These are phyloP conservation scores for Cercospora brassicicola DNA, from an alignment of 2,329 filamentous ascomycete species.

Conservation along the genomic window DNA sequence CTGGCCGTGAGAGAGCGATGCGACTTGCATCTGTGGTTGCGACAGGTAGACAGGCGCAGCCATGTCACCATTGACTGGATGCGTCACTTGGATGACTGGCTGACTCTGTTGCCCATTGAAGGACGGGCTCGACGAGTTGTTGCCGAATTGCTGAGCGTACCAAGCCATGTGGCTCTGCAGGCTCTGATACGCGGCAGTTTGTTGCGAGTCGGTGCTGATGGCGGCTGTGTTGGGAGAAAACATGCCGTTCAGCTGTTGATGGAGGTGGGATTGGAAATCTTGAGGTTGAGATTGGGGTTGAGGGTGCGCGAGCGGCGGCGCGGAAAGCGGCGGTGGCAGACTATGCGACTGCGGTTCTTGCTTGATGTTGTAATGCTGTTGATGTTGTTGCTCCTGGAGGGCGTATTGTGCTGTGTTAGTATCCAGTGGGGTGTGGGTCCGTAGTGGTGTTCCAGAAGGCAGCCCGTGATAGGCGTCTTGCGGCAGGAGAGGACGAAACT, in stretches of 20 bases:
- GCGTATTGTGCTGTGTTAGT: slow-evolving; percentile 48
- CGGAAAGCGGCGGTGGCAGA: slow-evolving; percentile 66
- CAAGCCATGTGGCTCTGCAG: slow-evolving; percentile 36
- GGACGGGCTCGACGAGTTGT: slow-evolving; percentile 23
- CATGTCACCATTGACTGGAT: slow-evolving; percentile 25
- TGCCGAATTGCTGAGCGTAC: slow-evolving; percentile 34
- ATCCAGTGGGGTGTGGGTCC: slow-evolving; percentile 45
- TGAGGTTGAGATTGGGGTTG: slow-evolving; percentile 33
- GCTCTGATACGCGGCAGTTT: slow-evolving; percentile 30
- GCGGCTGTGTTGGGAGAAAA: slow-evolving; percentile 27
- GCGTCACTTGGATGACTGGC: slow-evolving; percentile 29
- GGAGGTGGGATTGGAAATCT: slow-evolving; percentile 48
- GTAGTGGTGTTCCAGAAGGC: slow-evolving; percentile 31
- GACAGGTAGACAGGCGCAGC: slow-evolving; percentile 27
- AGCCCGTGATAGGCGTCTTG: slow-evolving; percentile 39
- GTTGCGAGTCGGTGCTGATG: slow-evolving; percentile 27
- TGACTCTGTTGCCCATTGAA: slow-evolving; percentile 18
- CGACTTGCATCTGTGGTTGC: slow-evolving; percentile 33
- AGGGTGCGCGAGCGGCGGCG: slow-evolving; percentile 29
- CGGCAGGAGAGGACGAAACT: slow-evolving; percentile 57
- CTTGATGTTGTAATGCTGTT: slow-evolving; percentile 63
- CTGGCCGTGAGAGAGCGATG: slow-evolving; percentile 35
- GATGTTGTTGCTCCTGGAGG: slow-evolving; percentile 23
- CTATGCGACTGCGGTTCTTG: slow-evolving; percentile 88
- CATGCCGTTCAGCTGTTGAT: slow-evolving; percentile 54